Evolutionary conservation across 139 green algal species (phyloP).

Genomic region (Picochlorum sp.): DNA sequence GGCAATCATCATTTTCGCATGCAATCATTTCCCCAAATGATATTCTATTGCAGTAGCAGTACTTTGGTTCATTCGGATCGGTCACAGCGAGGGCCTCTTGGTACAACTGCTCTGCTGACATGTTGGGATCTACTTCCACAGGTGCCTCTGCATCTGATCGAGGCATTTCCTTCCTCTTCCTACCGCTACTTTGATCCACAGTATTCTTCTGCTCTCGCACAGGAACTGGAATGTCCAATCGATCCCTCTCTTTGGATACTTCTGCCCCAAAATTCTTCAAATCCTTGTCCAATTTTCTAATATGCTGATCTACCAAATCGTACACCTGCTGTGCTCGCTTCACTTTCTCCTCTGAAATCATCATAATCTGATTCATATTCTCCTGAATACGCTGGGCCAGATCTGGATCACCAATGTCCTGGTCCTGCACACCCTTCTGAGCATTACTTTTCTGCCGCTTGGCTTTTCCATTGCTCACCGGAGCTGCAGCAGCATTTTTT

Average conservation of each 20-base stretch:
- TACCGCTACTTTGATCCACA: not conserved
- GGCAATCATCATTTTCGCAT: constrained; percentile 82
- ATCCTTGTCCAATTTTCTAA: constrained; percentile 59
- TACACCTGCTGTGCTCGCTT: constrained; percentile 65
- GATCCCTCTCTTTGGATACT: constrained; percentile 43
- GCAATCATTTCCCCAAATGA: constrained; percentile 72
- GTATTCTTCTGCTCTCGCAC: no score
- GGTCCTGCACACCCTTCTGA: not conserved
- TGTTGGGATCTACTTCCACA: constrained; percentile 3
- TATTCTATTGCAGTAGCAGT: constrained; percentile 76
- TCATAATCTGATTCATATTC: constrained; percentile 37
- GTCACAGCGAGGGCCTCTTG: constrained; percentile 11
- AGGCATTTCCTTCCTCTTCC: not conserved
- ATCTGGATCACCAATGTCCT: not conserved
- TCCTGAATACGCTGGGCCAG: constrained; percentile 16
- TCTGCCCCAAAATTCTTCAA: constrained; percentile 52
- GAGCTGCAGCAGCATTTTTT: constrained; percentile 5
- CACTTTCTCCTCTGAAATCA: constrained; percentile 43
- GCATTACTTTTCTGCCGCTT: not conserved
- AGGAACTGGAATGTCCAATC: constrained; percentile 35
- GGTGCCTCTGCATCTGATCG: not conserved
- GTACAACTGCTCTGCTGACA: constrained; percentile 20
- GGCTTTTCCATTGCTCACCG: constrained; percentile 22
- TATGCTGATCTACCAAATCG: constrained; percentile 74
- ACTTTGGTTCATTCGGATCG: constrained; percentile 55